phyloP scores from a whole-genome alignment of 2,329 filamentous ascomycete species.

The Fusarium sp. region DNA sequence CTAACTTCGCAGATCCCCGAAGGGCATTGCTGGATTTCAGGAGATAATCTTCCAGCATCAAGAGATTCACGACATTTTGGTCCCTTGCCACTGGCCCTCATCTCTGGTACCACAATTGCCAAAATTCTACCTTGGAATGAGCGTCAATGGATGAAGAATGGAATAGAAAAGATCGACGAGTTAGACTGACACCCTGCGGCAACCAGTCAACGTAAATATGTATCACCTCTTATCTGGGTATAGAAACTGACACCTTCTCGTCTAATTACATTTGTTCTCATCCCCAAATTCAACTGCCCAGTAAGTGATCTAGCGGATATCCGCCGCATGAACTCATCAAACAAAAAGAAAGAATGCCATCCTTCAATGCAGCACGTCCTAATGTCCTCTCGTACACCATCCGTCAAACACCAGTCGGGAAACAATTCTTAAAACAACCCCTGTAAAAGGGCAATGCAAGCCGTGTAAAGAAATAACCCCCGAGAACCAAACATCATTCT shows the following conservation, averaged over 20 bases:
- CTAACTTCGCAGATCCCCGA: conserved; percentile 74
- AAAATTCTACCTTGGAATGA: conserved; percentile 65
- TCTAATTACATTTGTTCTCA: conserved; percentile 51
- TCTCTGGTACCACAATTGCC: conserved; percentile 84
- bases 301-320: conserved; percentile 34
- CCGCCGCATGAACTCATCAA: conserved; percentile 51
- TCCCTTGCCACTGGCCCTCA: conserved; percentile 84
- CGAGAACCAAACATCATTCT: conserved; percentile 43
- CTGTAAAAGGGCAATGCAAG: conserved; percentile 32
- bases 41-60: conserved; percentile 87
- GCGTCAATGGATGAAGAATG: conserved; percentile 62
- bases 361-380: conserved; percentile 16
- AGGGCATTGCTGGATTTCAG: conserved; percentile 91
- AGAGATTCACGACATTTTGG: conserved; percentile 89
- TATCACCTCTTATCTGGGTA: conserved; percentile 44
- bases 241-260: conserved; percentile 44
- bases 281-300: conserved; percentile 25
- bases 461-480: conserved; percentile 37
- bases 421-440: conserved; percentile 33
- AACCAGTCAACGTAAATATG: conserved; percentile 27
- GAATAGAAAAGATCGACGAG: conserved; percentile 50
- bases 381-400: conserved; percentile 19
- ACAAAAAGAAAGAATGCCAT: conserved; percentile 42
- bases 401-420: conserved; percentile 33
- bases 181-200: conserved; percentile 25